Base-by-base conservation (phyloP, 306 rosid species). In the Rosa lucieae region DNA sequence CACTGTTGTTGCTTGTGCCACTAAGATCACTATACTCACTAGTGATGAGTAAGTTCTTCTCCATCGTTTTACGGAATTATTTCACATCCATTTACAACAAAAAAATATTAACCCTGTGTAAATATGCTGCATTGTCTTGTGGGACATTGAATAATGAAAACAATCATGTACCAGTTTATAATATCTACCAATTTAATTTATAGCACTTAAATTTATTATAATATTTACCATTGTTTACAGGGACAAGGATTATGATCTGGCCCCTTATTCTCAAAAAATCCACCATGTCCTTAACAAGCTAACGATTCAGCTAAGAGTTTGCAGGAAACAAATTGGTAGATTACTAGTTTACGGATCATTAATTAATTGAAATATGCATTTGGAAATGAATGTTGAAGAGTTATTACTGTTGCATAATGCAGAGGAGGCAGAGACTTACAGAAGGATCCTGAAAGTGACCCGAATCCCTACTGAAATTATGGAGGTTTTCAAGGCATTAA, bases 241-340 rank as follows among this genome's bases (percentile, higher is more conserved):
- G 43, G 89, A 79, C 73, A 77, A 82, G 23, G 80, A 61, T 20
- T 84, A 51, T 51, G 90, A 90, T 15, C 44, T 90, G 17, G 81
- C 92, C 23, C 88, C 82, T 10, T 90, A 68, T 42, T 84, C 85
- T 59, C 86, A 82, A 63, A 90, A 90, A 72, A 84, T 88, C 15
- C 82, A 83, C 71, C 59, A 63, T 67, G 75, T 83, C 9, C 89
- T 83, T 0, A 85, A 78, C 82, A 88, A 81, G 72, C 61, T 88
- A 0, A 86, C 82, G 81, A 81, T 67, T 5, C 88, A 83, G 51
- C 77, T 90, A 39, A 17, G 52, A 6, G 8, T 40, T 0, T 72
- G 81, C 82, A 75, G 46, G 39, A 85, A 75, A 8, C 89, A 84
- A 55, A 80, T 86, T 18, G 89, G 89, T 87, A 0, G 20, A 78